phyloP scores from a whole-genome alignment of 2,329 filamentous ascomycete species.

The Phialophora tarda region DNA sequence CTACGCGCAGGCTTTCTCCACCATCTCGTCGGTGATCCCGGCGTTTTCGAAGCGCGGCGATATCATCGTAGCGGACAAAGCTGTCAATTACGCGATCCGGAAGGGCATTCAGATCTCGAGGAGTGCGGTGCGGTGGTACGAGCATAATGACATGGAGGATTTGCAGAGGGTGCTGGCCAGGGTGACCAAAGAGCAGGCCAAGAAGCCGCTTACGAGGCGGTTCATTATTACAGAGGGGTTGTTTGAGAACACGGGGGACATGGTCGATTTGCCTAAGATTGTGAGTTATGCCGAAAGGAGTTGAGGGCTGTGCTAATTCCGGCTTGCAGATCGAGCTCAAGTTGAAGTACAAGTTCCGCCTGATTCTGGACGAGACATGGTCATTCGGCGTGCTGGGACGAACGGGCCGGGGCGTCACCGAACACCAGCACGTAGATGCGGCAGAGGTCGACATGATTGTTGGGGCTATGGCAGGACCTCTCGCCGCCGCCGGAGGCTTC shows the following conservation, averaged over 20 bases:
- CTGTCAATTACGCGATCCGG: slow-evolving; percentile 90
- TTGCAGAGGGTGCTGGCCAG: slow-evolving; percentile 83
- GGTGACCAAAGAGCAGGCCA: slow-evolving; percentile 84
- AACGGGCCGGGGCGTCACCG: slow-evolving; percentile 88
- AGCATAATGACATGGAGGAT: slow-evolving; percentile 95
- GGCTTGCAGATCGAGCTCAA: slow-evolving; percentile 78
- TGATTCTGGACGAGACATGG: slow-evolving; percentile 97
- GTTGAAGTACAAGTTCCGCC: slow-evolving; percentile 94
- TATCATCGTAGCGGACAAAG: slow-evolving; percentile 91
- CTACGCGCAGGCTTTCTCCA: slow-evolving; percentile 94
- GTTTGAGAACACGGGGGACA: slow-evolving; percentile 89
- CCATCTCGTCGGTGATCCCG: slow-evolving; percentile 95
- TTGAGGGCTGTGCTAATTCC: slow-evolving; percentile 10
- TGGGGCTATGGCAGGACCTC: slow-evolving; percentile 84
- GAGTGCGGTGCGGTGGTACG: slow-evolving; percentile 90
- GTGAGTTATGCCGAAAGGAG: slow-evolving; percentile 55
- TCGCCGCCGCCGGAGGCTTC: slow-evolving; percentile 94
- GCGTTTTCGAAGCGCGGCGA: slow-evolving; percentile 97
- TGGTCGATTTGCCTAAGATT: slow-evolving; percentile 81
- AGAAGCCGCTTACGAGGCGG: slow-evolving; percentile 84
- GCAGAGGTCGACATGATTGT: slow-evolving; percentile 96
- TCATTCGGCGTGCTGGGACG: slow-evolving; percentile 93
- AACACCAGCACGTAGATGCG: slow-evolving; percentile 94
- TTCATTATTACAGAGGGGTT: slow-evolving; percentile 97
- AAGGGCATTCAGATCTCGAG: slow-evolving; percentile 93